Conservation (phyloP, 2,329 filamentous ascomycete species). For the Exophiala lecanii-corni region DNA sequence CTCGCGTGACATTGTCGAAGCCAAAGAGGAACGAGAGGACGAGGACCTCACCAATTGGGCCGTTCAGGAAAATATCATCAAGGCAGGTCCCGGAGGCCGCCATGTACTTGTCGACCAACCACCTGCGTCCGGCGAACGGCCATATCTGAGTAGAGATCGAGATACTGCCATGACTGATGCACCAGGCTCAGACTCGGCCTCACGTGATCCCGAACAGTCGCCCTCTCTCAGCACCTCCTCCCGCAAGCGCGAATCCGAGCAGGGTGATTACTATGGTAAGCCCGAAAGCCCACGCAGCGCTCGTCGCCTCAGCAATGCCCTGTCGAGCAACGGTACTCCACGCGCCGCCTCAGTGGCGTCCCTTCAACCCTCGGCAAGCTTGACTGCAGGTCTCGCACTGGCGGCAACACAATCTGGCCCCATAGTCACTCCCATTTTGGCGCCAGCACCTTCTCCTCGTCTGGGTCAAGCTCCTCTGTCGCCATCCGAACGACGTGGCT, state of each 20-base stretch:
- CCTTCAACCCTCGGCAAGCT: slow-evolving; percentile 9
- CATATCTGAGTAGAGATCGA: slow-evolving; percentile 21
- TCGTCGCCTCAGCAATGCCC: slow-evolving; percentile 20
- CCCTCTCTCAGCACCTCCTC: slow-evolving; percentile 21
- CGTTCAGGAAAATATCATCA: slow-evolving; percentile 32
- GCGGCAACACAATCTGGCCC: slow-evolving; percentile 5
- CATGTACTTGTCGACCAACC: slow-evolving; percentile 27
- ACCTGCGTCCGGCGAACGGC: slow-evolving; percentile 16
- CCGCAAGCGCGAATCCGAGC: slow-evolving; percentile 15
- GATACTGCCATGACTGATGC: slow-evolving; percentile 25
- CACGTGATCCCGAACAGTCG: slow-evolving; percentile 19
- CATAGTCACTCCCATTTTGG: slow-evolving; percentile 7
- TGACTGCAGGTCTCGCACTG: slow-evolving; percentile 5
- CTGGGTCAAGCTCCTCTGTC: slow-evolving; percentile 10
- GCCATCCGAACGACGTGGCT: slow-evolving; percentile 20
- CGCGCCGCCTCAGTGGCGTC: slow-evolving; percentile 16
- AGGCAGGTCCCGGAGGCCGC: slow-evolving; percentile 23
- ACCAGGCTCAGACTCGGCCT: slow-evolving; percentile 19
- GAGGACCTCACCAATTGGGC: slow-evolving; percentile 41
- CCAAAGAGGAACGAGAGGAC: slow-evolving; percentile 46
- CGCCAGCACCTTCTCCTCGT: slow-evolving; percentile 12
- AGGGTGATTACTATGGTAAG: slow-evolving; percentile 16
- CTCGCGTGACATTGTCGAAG: slow-evolving; percentile 43
- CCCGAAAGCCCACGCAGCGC: slow-evolving; percentile 17
- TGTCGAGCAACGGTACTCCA: slow-evolving; percentile 20